phyloP scores from a whole-genome alignment of 352 stramenopile species.

The Phytophthora syringae region DNA sequence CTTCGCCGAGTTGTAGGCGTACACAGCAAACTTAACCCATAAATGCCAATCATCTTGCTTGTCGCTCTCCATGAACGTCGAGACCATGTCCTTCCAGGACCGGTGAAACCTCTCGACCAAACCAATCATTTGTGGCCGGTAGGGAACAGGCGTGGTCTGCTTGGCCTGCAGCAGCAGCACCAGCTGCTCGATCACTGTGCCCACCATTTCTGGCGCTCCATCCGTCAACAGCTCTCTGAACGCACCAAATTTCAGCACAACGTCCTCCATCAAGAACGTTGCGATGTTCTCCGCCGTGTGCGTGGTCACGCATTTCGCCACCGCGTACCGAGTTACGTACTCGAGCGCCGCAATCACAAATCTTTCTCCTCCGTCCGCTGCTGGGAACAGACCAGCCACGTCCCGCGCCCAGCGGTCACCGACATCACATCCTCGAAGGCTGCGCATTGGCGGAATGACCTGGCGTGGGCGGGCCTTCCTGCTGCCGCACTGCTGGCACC shows the following conservation, averaged over 20 bases:
- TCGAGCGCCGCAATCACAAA: too few relatives aligned
- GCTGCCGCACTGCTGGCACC: too few relatives aligned
- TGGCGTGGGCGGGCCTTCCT: too few relatives aligned
- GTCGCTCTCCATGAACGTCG: background rate
- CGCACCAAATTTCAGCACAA: background rate
- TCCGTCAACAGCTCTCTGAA: background rate
- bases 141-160: background rate
- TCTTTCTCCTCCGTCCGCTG: too few relatives aligned
- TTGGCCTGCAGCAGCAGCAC: background rate
- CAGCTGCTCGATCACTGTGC: background rate
- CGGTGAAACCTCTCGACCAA: background rate
- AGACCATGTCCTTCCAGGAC: background rate
- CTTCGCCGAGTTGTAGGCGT: background rate
- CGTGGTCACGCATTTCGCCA: background rate
- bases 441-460: too few relatives aligned
- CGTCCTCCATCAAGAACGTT: background rate
- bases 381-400: too few relatives aligned
- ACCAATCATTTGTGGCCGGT: background rate
- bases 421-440: too few relatives aligned
- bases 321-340: background rate
- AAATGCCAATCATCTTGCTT: background rate
- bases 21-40: background rate
- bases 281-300: background rate
- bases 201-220: background rate
- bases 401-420: too few relatives aligned